Percentiles rank a stretch among this genome's conserved stretches.
Evolutionary conservation across 1,284 basidiomycete species (phyloP).

Genomic region (Takashimella tepidaria): DNA sequence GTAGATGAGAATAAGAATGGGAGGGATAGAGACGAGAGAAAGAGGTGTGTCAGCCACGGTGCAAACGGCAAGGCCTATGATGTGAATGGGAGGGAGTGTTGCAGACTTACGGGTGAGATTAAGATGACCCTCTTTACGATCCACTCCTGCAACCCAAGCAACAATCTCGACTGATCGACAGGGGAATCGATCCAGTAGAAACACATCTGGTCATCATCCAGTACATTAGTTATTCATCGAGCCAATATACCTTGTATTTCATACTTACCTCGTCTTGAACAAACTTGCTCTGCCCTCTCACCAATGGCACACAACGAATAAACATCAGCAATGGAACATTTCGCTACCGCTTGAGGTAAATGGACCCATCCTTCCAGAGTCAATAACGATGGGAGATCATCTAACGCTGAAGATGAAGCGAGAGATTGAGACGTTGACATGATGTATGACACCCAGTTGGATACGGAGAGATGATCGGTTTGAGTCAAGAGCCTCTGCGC

Average conservation of each 20-base stretch:
- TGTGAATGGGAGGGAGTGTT: too few species aligned
- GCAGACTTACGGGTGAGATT: slow-evolving; percentile 24
- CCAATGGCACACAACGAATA: slow-evolving; percentile 19
- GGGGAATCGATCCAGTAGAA: slow-evolving; percentile 33
- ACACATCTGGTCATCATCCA: slow-evolving; percentile 26
- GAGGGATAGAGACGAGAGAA: too few species aligned
- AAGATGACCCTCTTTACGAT: slow-evolving; percentile 30
- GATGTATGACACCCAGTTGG: too few species aligned
- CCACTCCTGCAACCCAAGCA: slow-evolving; percentile 40
- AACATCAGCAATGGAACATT: slow-evolving; percentile 36
- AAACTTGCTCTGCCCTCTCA: slow-evolving; percentile 1
- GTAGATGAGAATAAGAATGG: background rate
- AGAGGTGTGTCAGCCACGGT: too few species aligned
- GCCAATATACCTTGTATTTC: background rate
- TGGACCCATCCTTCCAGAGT: slow-evolving; percentile 33
- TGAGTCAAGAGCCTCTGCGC: too few species aligned
- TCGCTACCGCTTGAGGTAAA: slow-evolving; percentile 33
- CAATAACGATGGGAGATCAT: slow-evolving; percentile 17
- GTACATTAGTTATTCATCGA: background rate
- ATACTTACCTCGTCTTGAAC: slow-evolving; percentile 16
- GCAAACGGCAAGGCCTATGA: too few species aligned
- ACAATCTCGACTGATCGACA: slow-evolving; percentile 39
- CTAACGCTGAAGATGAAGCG: background rate
- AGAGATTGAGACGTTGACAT: too few species aligned
- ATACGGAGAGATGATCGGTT: too few species aligned